Conservation (phyloP, 495 filamentous ascomycete species). For the Neurospora sp. region DNA sequence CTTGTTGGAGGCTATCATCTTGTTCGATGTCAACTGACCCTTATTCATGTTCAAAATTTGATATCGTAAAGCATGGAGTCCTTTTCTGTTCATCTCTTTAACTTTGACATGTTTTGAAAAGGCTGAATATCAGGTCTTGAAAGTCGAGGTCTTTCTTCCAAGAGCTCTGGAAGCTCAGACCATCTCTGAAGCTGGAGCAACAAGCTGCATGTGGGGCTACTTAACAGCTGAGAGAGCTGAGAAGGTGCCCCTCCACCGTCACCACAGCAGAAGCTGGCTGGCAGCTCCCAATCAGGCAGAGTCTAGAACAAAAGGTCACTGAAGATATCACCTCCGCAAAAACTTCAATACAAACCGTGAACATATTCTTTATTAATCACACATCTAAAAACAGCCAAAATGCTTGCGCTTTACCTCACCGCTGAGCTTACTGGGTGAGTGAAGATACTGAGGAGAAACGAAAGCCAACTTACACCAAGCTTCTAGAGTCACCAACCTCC, state of each 20-base stretch:
- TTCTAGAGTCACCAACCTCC: slow-evolving; percentile 78
- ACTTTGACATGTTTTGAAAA: not conserved
- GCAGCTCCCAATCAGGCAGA: not conserved
- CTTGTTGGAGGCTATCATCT: not conserved
- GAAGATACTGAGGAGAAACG: not conserved
- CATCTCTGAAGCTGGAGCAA: not conserved
- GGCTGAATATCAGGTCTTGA: not conserved
- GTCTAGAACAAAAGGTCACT: not conserved
- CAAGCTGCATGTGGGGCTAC: not conserved
- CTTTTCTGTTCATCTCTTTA: not conserved
- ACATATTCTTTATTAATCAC: not conserved
- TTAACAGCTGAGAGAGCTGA: not conserved
- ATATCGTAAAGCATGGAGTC: fast-evolving
- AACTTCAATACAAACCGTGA: not conserved
- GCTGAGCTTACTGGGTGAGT: slow-evolving; percentile 65
- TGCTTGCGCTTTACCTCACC: slow-evolving; percentile 70
- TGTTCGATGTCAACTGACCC: not conserved
- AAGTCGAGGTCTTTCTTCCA: not conserved
- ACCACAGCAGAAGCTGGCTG: not conserved
- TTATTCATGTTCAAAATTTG: too few species aligned
- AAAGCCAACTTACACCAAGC: slow-evolving; percentile 4
- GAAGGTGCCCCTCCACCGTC: not conserved
- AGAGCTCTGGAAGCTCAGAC: not conserved
- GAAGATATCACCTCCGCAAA: not conserved
- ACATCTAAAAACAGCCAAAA: slow-evolving; percentile 18